A percentile compares a stretch with the other conserved stretches of the same genome.
Evolutionary conservation across 1,284 basidiomycete genomes (phyloP).

Genomic region (Apiotrichum porosum): DNA sequence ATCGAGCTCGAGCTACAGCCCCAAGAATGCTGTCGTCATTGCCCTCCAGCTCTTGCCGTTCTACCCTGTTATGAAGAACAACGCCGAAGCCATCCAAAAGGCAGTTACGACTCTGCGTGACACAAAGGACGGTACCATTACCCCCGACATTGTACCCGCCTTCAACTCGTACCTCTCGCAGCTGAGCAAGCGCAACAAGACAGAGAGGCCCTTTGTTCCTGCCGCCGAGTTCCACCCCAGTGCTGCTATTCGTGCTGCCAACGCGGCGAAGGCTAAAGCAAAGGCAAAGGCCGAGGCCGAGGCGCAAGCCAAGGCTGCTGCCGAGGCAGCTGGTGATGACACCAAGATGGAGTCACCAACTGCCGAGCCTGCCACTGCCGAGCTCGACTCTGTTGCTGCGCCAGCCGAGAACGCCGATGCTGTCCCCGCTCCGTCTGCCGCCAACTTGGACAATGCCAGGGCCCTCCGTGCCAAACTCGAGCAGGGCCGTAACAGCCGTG

Average conservation of each 20-base stretch:
- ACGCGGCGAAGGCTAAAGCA: conserved; percentile 2
- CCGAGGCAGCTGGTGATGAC: not conserved
- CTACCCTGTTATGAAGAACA: conserved; percentile 65
- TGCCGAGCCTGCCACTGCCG: conserved; percentile 11
- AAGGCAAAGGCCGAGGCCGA: conserved; percentile 2
- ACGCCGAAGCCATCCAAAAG: conserved; percentile 56
- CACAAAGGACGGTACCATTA: conserved; percentile 52
- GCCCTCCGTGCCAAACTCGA: conserved; percentile 30
- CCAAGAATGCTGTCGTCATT: conserved; percentile 86
- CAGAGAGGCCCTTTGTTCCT: conserved; percentile 22
- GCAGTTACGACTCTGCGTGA: conserved; percentile 66
- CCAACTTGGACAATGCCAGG: conserved; percentile 15
- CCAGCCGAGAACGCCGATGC: not conserved
- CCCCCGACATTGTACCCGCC: conserved; percentile 33
- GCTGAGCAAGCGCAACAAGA: conserved; percentile 25
- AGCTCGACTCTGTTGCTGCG: conserved; percentile 13
- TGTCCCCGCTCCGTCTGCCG: conserved; percentile 1
- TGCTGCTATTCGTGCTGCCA: conserved; percentile 2
- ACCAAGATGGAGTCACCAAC: too few relatives aligned
- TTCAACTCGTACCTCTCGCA: conserved; percentile 30
- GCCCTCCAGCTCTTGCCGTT: conserved; percentile 81
- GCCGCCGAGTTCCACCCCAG: conserved; percentile 25
- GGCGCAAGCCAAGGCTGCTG: not conserved
- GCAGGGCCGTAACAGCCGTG: conserved; percentile 12
- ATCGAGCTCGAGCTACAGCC: conserved; percentile 64